Base-by-base conservation (phyloP, 176 grass and related monocot genomes). In the Carex kokanica region DNA sequence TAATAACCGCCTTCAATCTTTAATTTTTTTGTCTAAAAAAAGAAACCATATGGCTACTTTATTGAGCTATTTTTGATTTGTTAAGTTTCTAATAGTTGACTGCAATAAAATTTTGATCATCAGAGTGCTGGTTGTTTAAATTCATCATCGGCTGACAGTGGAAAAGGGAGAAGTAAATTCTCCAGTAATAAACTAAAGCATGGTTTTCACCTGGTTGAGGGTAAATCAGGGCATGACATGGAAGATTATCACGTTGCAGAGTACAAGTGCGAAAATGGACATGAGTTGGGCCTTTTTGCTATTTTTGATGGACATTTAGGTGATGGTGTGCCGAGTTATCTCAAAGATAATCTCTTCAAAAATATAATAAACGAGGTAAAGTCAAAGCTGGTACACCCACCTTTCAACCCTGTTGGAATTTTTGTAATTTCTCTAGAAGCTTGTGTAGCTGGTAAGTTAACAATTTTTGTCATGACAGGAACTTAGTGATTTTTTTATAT, bases 221-320 rank as follows among this genome's bases (percentile, higher is more conserved):
- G 96, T 15, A 99, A 99, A 86, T 90, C 96, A 84, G 96, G 93
- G 11, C 96, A 99, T 93, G 88, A 99, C 77, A 99, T 99, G 96
- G 96, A 99, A 85, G 96, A 99, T 79, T 99, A 99, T 59, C 96
- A 92, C 88, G 96, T 93, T 31, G 89, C 96, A 27, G 86, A 93
- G 85, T 99, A 99, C 61, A 99, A 90, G 85, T 89, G 64, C 21
- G 91, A 95, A 62, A 95, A 93, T 78, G 83, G 62, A 34, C 91
- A 90, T 24, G 96, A 99, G 63, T 88, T 99, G 81, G 96, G 96
- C 18, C 88, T 99, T 66, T 99, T 99, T 58, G 96, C 96, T 80
- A 99, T 99, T 83, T 99, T 95, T 40, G 96, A 99, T 78, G 96
- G 96, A 15, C 96, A 99, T 89, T 86, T 99, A 87, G 96, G 96